A percentile compares a stretch with the other conserved stretches of the same genome.
phyloP scores from a whole-genome alignment of 306 rosid species.

The Aeschynomene evenia region DNA sequence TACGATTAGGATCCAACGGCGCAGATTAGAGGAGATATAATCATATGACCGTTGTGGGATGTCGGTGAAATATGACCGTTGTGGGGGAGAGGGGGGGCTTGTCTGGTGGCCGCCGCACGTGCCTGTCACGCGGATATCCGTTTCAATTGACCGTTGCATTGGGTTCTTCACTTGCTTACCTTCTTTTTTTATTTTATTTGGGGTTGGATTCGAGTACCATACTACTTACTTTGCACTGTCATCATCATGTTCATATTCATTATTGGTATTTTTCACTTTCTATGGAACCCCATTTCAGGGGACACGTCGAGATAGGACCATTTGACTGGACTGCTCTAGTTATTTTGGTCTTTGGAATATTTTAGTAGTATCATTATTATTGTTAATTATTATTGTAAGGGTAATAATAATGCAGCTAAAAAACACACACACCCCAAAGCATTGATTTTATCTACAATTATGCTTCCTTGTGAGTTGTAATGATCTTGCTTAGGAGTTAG shows the following conservation, averaged over 20 bases:
- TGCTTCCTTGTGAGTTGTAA: no score
- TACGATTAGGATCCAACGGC: conserved; percentile 70
- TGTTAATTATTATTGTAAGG: no score
- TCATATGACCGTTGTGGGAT: conserved; percentile 60
- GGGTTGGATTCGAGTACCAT: not conserved
- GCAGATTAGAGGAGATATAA: not conserved
- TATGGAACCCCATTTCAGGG: not conserved
- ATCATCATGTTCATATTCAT: not conserved
- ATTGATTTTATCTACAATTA: not conserved
- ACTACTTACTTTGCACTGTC: not conserved
- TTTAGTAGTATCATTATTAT: no score
- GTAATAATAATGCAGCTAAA: not conserved
- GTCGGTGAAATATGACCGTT: conserved; percentile 92
- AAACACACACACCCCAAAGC: not conserved
- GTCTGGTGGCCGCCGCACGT: conserved; percentile 45
- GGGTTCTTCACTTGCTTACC: not conserved
- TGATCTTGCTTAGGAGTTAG: no score
- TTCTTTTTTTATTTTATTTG: no score
- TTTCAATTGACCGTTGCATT: conserved; percentile 68
- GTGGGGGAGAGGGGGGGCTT: conserved; percentile 21
- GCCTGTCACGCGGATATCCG: conserved; percentile 55
- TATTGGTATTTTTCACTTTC: not conserved
- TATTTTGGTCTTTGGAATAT: conserved; percentile 6
- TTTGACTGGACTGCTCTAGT: conserved; percentile 18
- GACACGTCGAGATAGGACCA: not conserved